Evolutionary conservation across 2,329 filamentous ascomycete genomes (phyloP), one percentile per base, ranked within the genome.

Genomic region (Aspergillus calidoustus): DNA sequence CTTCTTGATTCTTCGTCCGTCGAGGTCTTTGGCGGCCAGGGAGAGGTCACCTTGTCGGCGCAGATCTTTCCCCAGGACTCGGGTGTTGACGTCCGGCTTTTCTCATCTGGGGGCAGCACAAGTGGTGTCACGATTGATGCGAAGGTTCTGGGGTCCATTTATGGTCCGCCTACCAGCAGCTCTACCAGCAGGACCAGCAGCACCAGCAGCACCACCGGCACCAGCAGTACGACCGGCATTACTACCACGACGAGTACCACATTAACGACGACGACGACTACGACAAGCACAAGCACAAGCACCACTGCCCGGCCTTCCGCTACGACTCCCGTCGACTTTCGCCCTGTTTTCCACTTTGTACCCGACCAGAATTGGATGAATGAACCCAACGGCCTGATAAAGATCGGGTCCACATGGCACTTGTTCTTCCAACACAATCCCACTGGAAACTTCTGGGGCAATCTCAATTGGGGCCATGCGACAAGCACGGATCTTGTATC

Each of bases 401-500:
- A 56, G 17, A 48, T 56, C 3, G 54, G 30, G 1, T 56, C 54
- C 1, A 48, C n/a, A 13, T 56, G 54, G 54, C 69, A 69, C 57
- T 23, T 72, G 11, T 71, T 63, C 55, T 70, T 65, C 44, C 70
- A 72, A 54, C 68, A 66, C 50, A 70, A 72, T 34, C 68, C 70
- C 7, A 65, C 41, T 23, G 62, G 60, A 1, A 50, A 57, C 13
- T 49, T 54, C 48, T 72, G 69, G 69, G 70, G 69, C 23, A 62
- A 64, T 31, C 63, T 70, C 58, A 66, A 61, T 25, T 72, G 70
- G 70, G 69, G 69, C 34, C 69, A 72, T 64, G 70, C 70, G 11
- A 65, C 63, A 3, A 72, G 69, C 47, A 54, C 46, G 1, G 72
- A 74, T 50, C 50, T 72, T 5, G 89, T 87, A 68, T 83, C 84